Base-by-base conservation (phyloP, 371 early-diverging fungal species). In the Haplosporangium sp. region DNA sequence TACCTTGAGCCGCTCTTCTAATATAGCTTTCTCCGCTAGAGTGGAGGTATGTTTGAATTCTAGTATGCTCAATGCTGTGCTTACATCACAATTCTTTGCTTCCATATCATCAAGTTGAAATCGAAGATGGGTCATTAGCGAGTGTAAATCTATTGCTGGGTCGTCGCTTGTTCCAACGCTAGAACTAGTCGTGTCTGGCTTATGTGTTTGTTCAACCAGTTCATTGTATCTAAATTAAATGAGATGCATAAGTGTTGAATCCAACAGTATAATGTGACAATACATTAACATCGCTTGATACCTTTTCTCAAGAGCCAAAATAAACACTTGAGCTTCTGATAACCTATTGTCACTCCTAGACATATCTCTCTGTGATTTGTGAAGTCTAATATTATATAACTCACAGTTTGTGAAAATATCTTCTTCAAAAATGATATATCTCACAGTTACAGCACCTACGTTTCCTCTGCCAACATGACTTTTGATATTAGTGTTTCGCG, bases 101-200 rank as follows among this genome's bases (percentile, higher is more conserved):
- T 55, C 34, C 10, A 20, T 15, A 34, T 34, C 35, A 11, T 55
- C 55, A 20, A 55, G 13, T 11, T 17, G 55, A 34, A 34, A 35
- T 10, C 34, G 55, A 55, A 55, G 55, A 34, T 50, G 50, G 50
- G 50, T 50, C 50, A 50, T 50, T n/a, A 50, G 15, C n/a, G n/a
- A 50, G n/a, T 50, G 50, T 7, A n/a, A 50, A 50, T 55, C 55
- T 4, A 34, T 35, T 1, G 15, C 34, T 34, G 55, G 55, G 34
- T 55, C 55, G 34, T 55, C 55, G 55, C 34, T 34, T 3, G 55
- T 55, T 9, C 55, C 34, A 34, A 35, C 35, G 20, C 55, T 34
- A 55, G 13, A 34, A 55, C 34, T 34, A 4, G 11, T 15, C 9
- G 55, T 55, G 17, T 17, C 10, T 34, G 55, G 20, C 9, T 55